Evolutionary conservation across 805 yeast genomes (phyloP).

Genomic region (Saccharomycopsis sp.): DNA sequence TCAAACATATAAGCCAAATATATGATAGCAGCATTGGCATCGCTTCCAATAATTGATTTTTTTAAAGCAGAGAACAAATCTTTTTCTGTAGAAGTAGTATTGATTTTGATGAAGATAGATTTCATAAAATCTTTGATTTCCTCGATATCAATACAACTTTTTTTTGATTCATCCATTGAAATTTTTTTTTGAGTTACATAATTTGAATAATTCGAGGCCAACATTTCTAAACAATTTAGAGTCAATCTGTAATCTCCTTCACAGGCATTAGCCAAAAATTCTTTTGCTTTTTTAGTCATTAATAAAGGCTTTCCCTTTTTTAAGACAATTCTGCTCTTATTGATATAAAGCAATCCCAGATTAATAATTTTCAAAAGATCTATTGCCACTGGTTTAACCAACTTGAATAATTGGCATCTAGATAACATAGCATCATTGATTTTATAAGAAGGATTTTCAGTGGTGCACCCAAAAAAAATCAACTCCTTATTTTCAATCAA

Average conservation of each 20-base stretch:
- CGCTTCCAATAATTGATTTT: constrained; percentile 79
- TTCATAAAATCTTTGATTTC: constrained; percentile 26
- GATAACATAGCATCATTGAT: constrained; percentile 76
- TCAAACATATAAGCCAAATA: constrained; percentile 79
- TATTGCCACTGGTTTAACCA: constrained; percentile 38
- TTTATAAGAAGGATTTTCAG: constrained; percentile 86
- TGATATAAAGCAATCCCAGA: constrained; percentile 49
- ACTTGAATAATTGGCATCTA: constrained; percentile 71
- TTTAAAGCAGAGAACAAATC: constrained; percentile 72
- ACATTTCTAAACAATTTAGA: constrained; percentile 64
- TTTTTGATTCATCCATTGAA: constrained; percentile 9
- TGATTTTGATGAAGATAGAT: constrained; percentile 73
- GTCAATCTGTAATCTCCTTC: constrained; percentile 88
- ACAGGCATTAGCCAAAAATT: constrained; percentile 59
- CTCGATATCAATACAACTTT: constrained; percentile 4
- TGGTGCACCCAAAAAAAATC: constrained; percentile 85
- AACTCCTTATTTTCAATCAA: constrained; percentile 78
- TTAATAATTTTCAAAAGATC: constrained; percentile 46
- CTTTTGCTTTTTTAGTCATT: constrained; percentile 40
- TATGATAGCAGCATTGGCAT: constrained; percentile 82
- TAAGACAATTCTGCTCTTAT: constrained; percentile 26
- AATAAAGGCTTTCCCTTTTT: constrained; percentile 8
- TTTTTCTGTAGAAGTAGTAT: neutral
- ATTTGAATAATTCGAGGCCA: constrained; percentile 38
- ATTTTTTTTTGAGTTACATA: constrained; percentile 19